Percentiles rank a stretch among this genome's conserved stretches.
These are phyloP conservation scores for Citrus trifoliata DNA, from an alignment of 345 rosid genomes.

Conservation along the genomic window DNA sequence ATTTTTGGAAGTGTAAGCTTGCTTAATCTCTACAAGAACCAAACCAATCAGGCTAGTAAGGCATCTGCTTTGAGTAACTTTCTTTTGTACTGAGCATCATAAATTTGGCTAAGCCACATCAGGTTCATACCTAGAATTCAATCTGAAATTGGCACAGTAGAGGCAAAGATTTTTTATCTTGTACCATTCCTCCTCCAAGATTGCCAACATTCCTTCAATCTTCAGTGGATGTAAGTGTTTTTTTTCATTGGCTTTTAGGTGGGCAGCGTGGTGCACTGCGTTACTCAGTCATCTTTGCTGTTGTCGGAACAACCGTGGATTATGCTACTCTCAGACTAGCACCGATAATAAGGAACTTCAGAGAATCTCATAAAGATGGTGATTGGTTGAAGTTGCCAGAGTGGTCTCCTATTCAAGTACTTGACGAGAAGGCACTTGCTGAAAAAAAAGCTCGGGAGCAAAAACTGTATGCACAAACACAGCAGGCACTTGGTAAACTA, in stretches of 20 bases:
- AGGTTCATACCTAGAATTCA: not conserved
- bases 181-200: not conserved
- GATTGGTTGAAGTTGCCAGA: slow-evolving; percentile 60
- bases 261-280: slow-evolving; percentile 75
- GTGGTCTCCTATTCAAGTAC: slow-evolving; percentile 84
- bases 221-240: not conserved
- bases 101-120: not conserved
- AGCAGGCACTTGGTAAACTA: slow-evolving; percentile 44
- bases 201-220: not conserved
- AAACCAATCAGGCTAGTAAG: not conserved
- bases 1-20: not conserved
- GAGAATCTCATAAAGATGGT: slow-evolving; percentile 28
- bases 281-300: slow-evolving; percentile 66
- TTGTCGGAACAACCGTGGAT: slow-evolving; percentile 57
- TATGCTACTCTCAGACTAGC: slow-evolving; percentile 48
- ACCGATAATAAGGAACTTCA: slow-evolving; percentile 32
- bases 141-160: not conserved
- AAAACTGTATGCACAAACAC: slow-evolving; percentile 35
- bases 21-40: not conserved
- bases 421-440: slow-evolving; percentile 76
- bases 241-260: slow-evolving; percentile 37
- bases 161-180: not conserved
- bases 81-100: not conserved
- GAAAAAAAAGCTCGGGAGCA: slow-evolving; percentile 68
- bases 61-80: not conserved